These are phyloP conservation scores for Elasticomyces elasticus DNA, from an alignment of 495 filamentous ascomycete genomes.

Conservation along the genomic window DNA sequence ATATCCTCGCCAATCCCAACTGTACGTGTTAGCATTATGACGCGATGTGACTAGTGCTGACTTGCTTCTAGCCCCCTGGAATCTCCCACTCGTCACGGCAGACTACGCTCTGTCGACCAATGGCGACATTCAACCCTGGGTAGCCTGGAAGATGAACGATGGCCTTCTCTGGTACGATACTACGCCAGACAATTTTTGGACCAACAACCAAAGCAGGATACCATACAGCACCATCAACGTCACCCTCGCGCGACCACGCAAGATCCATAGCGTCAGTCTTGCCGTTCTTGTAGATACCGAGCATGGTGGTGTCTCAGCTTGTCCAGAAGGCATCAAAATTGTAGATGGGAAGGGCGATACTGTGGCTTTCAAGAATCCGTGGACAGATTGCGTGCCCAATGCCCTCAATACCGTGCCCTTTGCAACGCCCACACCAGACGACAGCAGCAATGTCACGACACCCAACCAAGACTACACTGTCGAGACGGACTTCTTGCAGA, in stretches of 20 bases:
- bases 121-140: conserved; percentile 15
- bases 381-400: conserved; percentile 29
- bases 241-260: conserved; percentile 34
- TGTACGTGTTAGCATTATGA: no score
- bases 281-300: conserved; percentile 33
- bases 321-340: conserved; percentile 33
- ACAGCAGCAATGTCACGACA: not conserved
- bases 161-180: conserved; percentile 37
- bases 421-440: conserved; percentile 1
- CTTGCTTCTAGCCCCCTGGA: conserved; percentile 31
- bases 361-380: conserved; percentile 21
- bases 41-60: no score
- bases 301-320: conserved; percentile 31
- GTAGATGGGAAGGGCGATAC: conserved; percentile 28
- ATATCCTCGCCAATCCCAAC: conserved; percentile 38
- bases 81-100: conserved; percentile 32
- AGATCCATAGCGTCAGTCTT: conserved; percentile 33
- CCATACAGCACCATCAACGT: conserved; percentile 33
- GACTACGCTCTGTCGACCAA: conserved; percentile 30
- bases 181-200: conserved; percentile 39
- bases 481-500: conserved; percentile 15
- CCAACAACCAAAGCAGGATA: conserved; percentile 33
- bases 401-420: conserved; percentile 35
- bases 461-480: conserved; percentile 4
- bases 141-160: conserved; percentile 36